Evolutionary conservation across 192 early-diverging fungal genomes (phyloP).

Genomic region (Coemansia sp.): DNA sequence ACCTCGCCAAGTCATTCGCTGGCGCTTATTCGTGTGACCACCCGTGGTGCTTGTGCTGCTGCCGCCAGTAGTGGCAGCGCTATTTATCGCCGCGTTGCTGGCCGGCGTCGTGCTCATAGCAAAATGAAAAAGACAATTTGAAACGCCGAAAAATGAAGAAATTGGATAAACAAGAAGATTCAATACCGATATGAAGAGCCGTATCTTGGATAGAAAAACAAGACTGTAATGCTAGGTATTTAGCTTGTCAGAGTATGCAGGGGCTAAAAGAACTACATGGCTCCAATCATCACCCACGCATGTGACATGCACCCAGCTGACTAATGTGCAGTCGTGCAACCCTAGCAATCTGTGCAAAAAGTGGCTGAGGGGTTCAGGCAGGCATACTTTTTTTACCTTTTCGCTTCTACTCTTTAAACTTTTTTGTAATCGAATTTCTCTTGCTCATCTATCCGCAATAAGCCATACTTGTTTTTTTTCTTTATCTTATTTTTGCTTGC

Average conservation of each 20-base stretch:
- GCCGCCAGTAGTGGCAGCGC: background rate
- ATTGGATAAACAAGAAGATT: too few species aligned
- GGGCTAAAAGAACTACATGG: background rate
- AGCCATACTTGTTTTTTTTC: background rate
- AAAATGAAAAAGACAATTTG: background rate
- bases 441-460: background rate
- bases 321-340: constrained; percentile 3
- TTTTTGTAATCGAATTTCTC: background rate
- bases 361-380: too few species aligned
- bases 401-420: background rate
- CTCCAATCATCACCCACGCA: constrained; percentile 3
- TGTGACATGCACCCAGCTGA: constrained; percentile 12
- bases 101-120: constrained; percentile 35
- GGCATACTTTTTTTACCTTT: background rate
- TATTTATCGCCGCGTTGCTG: constrained; percentile 9
- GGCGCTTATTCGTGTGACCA: constrained; percentile 15
- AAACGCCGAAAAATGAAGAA: background rate
- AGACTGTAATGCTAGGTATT: too few species aligned
- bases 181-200: too few species aligned
- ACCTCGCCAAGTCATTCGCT: constrained; percentile 17
- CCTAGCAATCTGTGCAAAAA: background rate
- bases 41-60: background rate
- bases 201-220: too few species aligned
- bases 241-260: constrained; percentile 3
- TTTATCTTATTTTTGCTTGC: background rate